Evolutionary conservation across 2,329 filamentous ascomycete genomes (phyloP).

Genomic region (Apiospora marii): DNA sequence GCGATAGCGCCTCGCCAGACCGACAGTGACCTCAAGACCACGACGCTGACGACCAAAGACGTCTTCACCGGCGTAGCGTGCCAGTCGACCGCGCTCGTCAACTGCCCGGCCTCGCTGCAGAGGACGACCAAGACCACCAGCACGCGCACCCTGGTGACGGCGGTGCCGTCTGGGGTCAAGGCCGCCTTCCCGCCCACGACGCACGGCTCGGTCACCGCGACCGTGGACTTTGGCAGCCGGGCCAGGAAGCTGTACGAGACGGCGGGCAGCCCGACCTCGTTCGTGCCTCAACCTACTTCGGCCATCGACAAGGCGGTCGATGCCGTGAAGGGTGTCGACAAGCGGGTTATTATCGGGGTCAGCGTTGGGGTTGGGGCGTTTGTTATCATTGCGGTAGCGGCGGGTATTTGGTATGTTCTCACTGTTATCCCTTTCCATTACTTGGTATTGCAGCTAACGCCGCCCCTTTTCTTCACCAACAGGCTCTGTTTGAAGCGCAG

Average conservation of each 20-base stretch:
- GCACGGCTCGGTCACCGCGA: conserved; percentile 40
- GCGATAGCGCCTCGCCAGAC: conserved; percentile 27
- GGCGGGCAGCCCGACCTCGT: conserved; percentile 54
- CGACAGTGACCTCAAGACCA: conserved; percentile 44
- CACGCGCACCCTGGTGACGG: conserved; percentile 50
- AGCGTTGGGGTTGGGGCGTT: conserved; percentile 12
- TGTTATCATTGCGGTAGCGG: background rate
- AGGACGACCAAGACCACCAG: conserved; percentile 49
- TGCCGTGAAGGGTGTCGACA: background rate
- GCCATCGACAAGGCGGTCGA: conserved; percentile 31
- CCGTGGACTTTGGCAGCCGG: conserved; percentile 52
- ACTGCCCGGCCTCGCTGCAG: conserved; percentile 61
- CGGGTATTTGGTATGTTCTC: conserved; percentile 10
- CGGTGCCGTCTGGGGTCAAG: conserved; percentile 47
- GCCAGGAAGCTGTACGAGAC: conserved; percentile 47
- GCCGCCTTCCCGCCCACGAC: conserved; percentile 51
- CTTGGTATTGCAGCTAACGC: background rate
- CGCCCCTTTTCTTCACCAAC: background rate
- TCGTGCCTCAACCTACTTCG: conserved; percentile 44
- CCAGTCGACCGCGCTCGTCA: conserved; percentile 48
- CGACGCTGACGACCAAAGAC: conserved; percentile 49
- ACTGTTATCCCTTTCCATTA: background rate
- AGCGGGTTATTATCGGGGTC: conserved; percentile 7
- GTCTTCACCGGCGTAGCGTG: conserved; percentile 56
- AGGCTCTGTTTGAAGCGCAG: background rate